Evolutionary conservation across 768 basidiomycete genomes (phyloP), one percentile per base, ranked within the genome.

Genomic region (Termitomyces eurrhizus): DNA sequence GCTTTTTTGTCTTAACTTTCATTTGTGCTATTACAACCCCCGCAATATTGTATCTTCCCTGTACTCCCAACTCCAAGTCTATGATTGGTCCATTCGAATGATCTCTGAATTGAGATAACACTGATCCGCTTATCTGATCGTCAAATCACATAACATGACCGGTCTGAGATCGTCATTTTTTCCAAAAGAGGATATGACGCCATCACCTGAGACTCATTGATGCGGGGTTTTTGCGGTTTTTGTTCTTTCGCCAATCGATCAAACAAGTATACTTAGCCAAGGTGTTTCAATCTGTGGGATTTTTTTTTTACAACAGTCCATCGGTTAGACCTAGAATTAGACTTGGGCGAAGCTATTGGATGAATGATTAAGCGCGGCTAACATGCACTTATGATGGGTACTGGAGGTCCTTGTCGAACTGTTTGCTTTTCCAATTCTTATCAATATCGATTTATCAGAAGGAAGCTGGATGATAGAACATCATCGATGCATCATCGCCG

Each of bases 41-140:
- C 65, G 63, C 68, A 67, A 64, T 72, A 68, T 49, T 70, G 66
- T 70, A 70, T 68, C 68, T 65, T 66, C 64, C 61, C 56, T 68
- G 70, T 71, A 66, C 66, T 63, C 64, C 59, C 54, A 57, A 56
- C 49, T 55, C 57, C 59, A 54, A 53, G 54, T 55, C 26, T 57
- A 52, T 51, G 52, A 61, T 64, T 55, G 62, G 60, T 59, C 39
- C 1, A 33, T 24, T 8, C 29, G 29, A 12, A 35, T 8, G 4
- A 4, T 51, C 50, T 50, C 16, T 35, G 46, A 18, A 55, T 56
- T 59, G 37, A 57, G 60, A 61, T 63, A 44, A 48, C 48, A 18
- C 7, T 42, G 44, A 57, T 59, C 61, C 61, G 62, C 56, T 57
- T 55, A 57, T 57, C 49, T 58, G 53, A 59, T 51, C 48, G 18